Conservation (phyloP, 352 stramenopile species). For the Globisporangium carolinianum region DNA sequence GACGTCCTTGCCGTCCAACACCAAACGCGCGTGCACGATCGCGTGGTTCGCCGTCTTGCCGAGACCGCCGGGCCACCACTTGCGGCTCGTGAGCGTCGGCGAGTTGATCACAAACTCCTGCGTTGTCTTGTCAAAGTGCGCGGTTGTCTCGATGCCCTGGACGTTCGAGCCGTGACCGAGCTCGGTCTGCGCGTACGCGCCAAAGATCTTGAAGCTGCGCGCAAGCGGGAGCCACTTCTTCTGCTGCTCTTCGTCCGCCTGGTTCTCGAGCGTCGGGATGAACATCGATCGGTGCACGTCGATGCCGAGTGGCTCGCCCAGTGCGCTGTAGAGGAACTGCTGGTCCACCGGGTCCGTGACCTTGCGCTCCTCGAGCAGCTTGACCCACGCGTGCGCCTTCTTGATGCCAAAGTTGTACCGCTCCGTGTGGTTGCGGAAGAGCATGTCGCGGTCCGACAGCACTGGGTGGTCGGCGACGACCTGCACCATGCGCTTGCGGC, state of each 20-base stretch:
- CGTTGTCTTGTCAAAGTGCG: conserved; percentile 63
- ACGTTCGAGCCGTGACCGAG: conserved; percentile 83
- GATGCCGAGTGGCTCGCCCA: conserved; percentile 38
- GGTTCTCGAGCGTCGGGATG: conserved; percentile 60
- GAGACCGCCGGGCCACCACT: conserved; percentile 95
- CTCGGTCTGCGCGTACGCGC: conserved; percentile 79
- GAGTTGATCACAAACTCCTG: conserved; percentile 94
- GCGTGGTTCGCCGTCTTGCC: conserved; percentile 86
- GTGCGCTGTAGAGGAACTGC: conserved; percentile 26
- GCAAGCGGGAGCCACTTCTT: conserved; percentile 62
- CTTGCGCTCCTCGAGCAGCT: conserved; percentile 21
- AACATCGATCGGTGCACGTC: conserved; percentile 70
- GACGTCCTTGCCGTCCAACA: conserved; percentile 25
- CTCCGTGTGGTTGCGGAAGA: conserved; percentile 41
- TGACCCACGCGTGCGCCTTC: conserved; percentile 23
- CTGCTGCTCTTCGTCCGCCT: conserved; percentile 51
- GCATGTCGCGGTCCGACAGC: conserved; percentile 36
- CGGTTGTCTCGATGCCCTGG: conserved; percentile 80
- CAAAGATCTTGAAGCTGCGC: conserved; percentile 52
- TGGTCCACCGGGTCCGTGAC: conserved; percentile 27
- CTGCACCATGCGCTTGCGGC: conserved; percentile 24
- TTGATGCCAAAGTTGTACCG: conserved; percentile 24
- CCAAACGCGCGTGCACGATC: conserved; percentile 82
- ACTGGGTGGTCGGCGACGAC: conserved; percentile 27
- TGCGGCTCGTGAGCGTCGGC: conserved; percentile 90